These are phyloP conservation scores for Wickerhamiella nectarea DNA, from an alignment of 805 yeast genomes.

Conservation along the genomic window DNA sequence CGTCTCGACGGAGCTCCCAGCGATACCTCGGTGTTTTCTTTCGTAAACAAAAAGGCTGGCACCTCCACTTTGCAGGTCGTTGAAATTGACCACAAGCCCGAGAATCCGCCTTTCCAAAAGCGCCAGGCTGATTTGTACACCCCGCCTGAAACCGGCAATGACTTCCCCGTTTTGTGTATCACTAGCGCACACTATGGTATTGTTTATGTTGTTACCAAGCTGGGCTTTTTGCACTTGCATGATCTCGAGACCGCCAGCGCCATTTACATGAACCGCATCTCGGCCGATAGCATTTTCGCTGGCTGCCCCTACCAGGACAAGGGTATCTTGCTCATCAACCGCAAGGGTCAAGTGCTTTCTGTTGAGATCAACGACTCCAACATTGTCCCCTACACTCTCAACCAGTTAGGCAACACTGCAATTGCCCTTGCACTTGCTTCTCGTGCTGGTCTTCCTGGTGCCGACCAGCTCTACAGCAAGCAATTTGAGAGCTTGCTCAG, in stretches of 20 bases:
- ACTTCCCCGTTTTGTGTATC: slow-evolving; percentile 89
- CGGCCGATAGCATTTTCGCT: slow-evolving; percentile 89
- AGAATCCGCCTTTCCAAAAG: slow-evolving; percentile 72
- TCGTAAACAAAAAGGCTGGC: slow-evolving; percentile 76
- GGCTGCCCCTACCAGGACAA: slow-evolving; percentile 58
- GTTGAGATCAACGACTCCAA: slow-evolving; percentile 78
- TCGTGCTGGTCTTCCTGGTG: slow-evolving; percentile 95
- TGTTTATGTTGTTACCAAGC: slow-evolving; percentile 79
- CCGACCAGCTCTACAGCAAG: slow-evolving; percentile 78
- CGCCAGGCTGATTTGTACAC: slow-evolving; percentile 85
- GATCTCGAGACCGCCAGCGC: slow-evolving; percentile 87
- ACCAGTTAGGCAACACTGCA: slow-evolving; percentile 71
- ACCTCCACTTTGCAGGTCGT: slow-evolving; percentile 82
- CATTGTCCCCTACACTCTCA: slow-evolving; percentile 78
- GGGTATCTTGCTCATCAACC: slow-evolving; percentile 88
- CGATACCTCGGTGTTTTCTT: slow-evolving; percentile 79
- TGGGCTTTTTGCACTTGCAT: slow-evolving; percentile 90
- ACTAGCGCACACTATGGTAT: slow-evolving; percentile 78
- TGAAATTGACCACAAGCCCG: slow-evolving; percentile 87
- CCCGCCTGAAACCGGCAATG: slow-evolving; percentile 92
- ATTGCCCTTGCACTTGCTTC: slow-evolving; percentile 81
- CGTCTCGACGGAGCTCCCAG: slow-evolving; percentile 56
- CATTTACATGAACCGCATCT: slow-evolving; percentile 88
- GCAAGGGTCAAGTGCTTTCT: slow-evolving; percentile 86
- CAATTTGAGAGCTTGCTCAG: slow-evolving; percentile 78